Base-by-base conservation (phyloP, 805 yeast genomes). In the Yarrowia osloensis region DNA sequence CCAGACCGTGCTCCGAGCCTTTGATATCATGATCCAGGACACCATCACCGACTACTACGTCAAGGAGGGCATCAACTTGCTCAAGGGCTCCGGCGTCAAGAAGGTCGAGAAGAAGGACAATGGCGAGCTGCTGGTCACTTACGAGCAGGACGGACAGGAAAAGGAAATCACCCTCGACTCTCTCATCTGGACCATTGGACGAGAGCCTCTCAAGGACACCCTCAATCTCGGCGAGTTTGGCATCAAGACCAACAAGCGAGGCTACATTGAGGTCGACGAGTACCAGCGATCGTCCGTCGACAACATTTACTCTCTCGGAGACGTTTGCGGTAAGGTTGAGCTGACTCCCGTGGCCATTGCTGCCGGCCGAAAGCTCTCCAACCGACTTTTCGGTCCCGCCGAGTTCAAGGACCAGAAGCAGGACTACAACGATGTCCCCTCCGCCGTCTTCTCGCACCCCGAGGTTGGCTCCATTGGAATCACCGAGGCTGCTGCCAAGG, bases 321-420 rank as follows among this genome's bases (percentile, higher is more conserved):
- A 95, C 77, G 96, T 94, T 69, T 89, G 90, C 50, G 98, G 97
- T 70, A 87, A 89, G 33, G 89, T 90, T 52, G 98, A 95, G 81
- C 84, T 95, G 73, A 95, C 99, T 2, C 99, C 99, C 9, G 98
- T 92, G 50, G 99, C 99, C 42, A 95, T 95, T 80, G 98, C 99
- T 40, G 93, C 99, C 11, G 99, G 99, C 69, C 88, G 99, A 79
- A 90, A 86, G 77, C 84, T 95, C 72, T 86, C 98, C 31, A 93
- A 94, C 81, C 86, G 99, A 77, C 80, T 95, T 69, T 95, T 94
- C 76, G 97, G 97, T 24, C 88, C 93, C 67, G 86, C 83, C 70
- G 76, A 79, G 67, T 91, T 83, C 81, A 85, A 85, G 70, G 77
- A 85, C 55, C 90, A 88, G 77, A 91, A 93, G 76, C 91, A 90